Base-by-base conservation (phyloP, 2,329 filamentous ascomycete species). In the Chaetomium sp. region DNA sequence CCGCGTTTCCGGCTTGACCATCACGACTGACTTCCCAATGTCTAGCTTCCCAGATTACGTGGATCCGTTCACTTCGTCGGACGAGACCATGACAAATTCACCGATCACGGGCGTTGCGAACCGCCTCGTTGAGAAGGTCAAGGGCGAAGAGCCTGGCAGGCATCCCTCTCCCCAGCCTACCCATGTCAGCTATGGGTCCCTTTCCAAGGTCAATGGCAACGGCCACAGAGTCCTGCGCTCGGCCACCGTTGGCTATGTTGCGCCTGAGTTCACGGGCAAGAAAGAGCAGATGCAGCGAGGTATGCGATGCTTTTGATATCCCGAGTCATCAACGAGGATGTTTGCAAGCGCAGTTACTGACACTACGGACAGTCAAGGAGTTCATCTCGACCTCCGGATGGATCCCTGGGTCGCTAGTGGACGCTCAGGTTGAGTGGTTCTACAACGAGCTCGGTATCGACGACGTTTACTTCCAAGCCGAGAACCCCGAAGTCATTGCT, bases 361-460 rank as follows among this genome's bases (percentile, higher is more conserved):
- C 55, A 9, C 6, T 12, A 9, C 6, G 34, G 10, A 32, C 60
- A 89, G 91, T 96, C 69, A 91, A 90, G 83, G 85, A 87, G 62
- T 77, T 86, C 68, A 84, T 96, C 64, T 79, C 84, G 67, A 81
- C 86, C 62, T 88, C 86, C 68, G 88, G 86, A 58, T 96, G 95
- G 81, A 89, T 99, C 59, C 94, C 94, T 1, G 79, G 82, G 55
- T 79, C 87, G 52, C 88, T 95, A 62, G 81, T 96, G 60, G 88
- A 95, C 60, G 80, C 85, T 33, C 91, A 99, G 74, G 89, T 91
- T 51, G 80, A 84, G 58, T 99, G 94, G 92, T 99, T 99, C 78
- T 99, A 99, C 78, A 89, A 94, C 70, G 88, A 95, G 72, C 84
- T 99, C 32, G 94, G 94, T 65, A 99, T 99, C 66, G 94, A 99